Base-by-base conservation (phyloP, 176 grass and related monocot species). In the Ampelocalamus luodianensis region DNA sequence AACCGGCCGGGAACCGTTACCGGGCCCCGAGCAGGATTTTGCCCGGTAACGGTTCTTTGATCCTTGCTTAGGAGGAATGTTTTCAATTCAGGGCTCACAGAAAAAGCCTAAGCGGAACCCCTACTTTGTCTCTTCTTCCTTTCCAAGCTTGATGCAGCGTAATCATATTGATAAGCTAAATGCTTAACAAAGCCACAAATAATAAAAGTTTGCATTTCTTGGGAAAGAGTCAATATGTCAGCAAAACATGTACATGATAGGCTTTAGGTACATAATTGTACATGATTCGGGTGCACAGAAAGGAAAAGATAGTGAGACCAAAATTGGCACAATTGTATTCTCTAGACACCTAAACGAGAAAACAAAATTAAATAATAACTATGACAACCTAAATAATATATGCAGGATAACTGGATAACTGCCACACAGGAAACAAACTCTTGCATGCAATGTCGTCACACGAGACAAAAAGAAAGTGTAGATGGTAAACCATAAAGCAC, bases 271-370 rank as follows among this genome's bases (percentile, higher is more conserved):
- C 20, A 39, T 67, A 13, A n/a, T 50, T 14, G n/a, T 27, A 68
- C 18, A 74, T 49, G 61, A 42, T 7, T 67, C 8, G 37, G 39
- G 34, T 22, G 64, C 43, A 76, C 4, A 80, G 3, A 53, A 79
- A 62, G 23, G 17, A 69, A 76, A 79, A 61, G 4, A 53, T 23
- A 43, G 12, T 42, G 44, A 89, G 37, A 68, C 17, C 11, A 79
- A 73, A 74, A 50, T 22, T 75, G 55, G 5, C 16, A 76, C 26
- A 66, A 26, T 16, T 68, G 61, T 3, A 60, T 74, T 40, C 26
- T 84, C 3, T 20, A 72, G 26, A 51, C 20, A 80, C 32, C 10
- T 75, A 49, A 68, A 79, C n/a, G 48, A 36, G 62, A 55, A 73
- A 40, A 76, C 51, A 17, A 34, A 68, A 68, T 23, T 13, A 66